These are phyloP conservation scores for Globisporangium ultimum DNA, from an alignment of 352 stramenopile genomes.

Conservation along the genomic window DNA sequence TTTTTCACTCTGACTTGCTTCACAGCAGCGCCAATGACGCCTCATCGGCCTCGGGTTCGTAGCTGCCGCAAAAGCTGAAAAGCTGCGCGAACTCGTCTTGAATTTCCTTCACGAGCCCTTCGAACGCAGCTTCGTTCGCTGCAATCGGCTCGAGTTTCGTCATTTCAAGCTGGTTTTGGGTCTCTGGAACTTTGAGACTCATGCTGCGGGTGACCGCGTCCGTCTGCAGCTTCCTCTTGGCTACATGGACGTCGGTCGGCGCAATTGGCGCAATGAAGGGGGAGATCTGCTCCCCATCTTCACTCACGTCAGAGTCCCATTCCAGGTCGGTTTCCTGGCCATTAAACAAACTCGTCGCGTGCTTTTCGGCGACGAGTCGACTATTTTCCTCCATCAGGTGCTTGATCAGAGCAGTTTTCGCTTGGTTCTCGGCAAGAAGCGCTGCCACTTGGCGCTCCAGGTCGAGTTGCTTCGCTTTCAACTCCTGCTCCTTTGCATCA, in stretches of 20 bases:
- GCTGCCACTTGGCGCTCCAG: constrained; percentile 15
- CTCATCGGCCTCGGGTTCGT: too few relatives aligned
- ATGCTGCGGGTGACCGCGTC: background rate
- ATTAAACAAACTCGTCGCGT: too few relatives aligned
- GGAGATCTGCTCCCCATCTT: too few relatives aligned
- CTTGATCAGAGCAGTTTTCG: constrained; percentile 10
- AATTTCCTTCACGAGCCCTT: constrained; percentile 15
- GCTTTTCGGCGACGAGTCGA: constrained; percentile 2
- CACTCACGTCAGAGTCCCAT: too few relatives aligned
- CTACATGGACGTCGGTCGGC: constrained; percentile 6
- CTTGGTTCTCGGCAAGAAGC: constrained; percentile 10
- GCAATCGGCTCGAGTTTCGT: background rate
- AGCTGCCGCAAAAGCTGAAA: constrained; percentile 1
- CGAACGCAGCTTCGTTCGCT: constrained; percentile 5
- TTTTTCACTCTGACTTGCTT: too few relatives aligned
- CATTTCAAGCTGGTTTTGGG: background rate
- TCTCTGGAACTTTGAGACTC: too few relatives aligned
- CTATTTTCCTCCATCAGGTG: constrained; percentile 12
- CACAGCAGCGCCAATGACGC: too few relatives aligned
- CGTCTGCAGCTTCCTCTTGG: constrained; percentile 13
- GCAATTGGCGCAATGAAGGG: background rate
- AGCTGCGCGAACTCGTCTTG: constrained; percentile 13
- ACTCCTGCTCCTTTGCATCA: constrained; percentile 4
- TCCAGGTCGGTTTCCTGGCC: too few relatives aligned
- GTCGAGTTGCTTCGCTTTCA: constrained; percentile 3